Conservation (phyloP, 192 early-diverging fungal genomes). For the Jimgerdemannia lactiflua region DNA sequence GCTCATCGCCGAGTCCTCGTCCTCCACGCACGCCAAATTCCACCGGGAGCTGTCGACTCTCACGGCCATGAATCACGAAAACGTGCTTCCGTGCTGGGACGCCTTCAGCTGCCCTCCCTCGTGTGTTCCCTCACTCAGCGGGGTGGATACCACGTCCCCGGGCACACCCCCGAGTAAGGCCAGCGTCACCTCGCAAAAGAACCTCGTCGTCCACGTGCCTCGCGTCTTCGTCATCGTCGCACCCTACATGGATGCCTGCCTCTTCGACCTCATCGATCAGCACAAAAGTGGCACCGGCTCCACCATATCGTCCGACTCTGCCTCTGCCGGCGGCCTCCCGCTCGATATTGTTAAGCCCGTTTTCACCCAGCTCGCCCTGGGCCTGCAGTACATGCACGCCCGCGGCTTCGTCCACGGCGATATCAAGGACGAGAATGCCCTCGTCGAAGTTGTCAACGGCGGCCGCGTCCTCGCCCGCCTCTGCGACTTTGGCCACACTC, state of each 20-base stretch:
- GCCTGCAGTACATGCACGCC: slow-evolving; percentile 7
- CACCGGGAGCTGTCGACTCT: slow-evolving; percentile 12
- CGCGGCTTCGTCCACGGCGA: slow-evolving; percentile 11
- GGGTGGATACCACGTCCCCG: neutral
- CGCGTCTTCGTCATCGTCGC: slow-evolving; percentile 9
- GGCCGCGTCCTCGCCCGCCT: slow-evolving; percentile 8
- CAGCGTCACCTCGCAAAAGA: neutral
- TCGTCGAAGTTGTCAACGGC: slow-evolving; percentile 11
- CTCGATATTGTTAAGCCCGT: slow-evolving; percentile 2
- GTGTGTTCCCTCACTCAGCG: neutral
- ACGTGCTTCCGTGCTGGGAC: slow-evolving; percentile 7
- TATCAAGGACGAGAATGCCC: slow-evolving; percentile 15
- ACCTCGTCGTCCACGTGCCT: slow-evolving; percentile 5
- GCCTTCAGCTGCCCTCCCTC: slow-evolving; percentile 14
- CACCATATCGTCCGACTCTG: neutral
- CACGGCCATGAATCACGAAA: neutral
- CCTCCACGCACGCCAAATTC: slow-evolving; percentile 9
- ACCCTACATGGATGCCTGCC: slow-evolving; percentile 12
- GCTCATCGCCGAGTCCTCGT: slow-evolving; percentile 9
- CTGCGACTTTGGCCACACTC: slow-evolving; percentile 17
- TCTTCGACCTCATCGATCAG: slow-evolving; percentile 8
- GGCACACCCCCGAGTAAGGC: neutral
- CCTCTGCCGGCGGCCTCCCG: slow-evolving; percentile 10
- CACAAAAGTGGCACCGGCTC: neutral
- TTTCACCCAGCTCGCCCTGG: slow-evolving; percentile 11